Conservation (phyloP, 2,329 filamentous ascomycete species). For the Colletotrichum lentis region DNA sequence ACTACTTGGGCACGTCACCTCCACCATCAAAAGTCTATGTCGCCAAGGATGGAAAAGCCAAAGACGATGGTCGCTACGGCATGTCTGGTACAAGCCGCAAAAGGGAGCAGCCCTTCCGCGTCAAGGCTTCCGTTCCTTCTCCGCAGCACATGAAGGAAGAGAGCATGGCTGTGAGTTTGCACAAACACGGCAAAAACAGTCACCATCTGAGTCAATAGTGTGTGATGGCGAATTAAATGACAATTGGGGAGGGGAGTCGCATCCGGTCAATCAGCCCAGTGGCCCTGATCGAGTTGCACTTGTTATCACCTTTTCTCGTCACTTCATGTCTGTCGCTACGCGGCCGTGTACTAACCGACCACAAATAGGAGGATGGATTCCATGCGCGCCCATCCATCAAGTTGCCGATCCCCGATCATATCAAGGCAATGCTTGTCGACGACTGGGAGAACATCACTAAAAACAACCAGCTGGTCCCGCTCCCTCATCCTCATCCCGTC, state of each 20-base stretch:
- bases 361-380: conserved; percentile 83
- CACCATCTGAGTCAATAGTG: not conserved
- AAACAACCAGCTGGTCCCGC: conserved; percentile 85
- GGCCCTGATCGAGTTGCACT: conserved; percentile 3
- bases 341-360: conserved; percentile 2
- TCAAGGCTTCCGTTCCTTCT: conserved; percentile 3
- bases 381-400: conserved; percentile 84
- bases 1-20: conserved; percentile 14
- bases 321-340: not conserved
- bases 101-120: conserved; percentile 15
- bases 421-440: conserved; percentile 93
- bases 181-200: not conserved
- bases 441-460: conserved; percentile 99
- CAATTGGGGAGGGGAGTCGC: not conserved
- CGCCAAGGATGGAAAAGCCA: conserved; percentile 26
- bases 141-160: not conserved
- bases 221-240: not conserved
- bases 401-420: conserved; percentile 83
- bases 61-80: conserved; percentile 21
- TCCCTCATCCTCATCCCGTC: conserved; percentile 81
- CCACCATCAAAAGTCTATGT: conserved; percentile 11
- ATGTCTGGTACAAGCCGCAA: not conserved
- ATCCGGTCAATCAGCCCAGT: conserved; percentile 15
- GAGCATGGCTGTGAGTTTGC: not conserved
- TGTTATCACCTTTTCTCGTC: not conserved